Percentiles rank a stretch among this genome's conserved stretches.
These are phyloP conservation scores for Lodderomyces theae DNA, from an alignment of 1,139 yeast species.

Conservation along the genomic window DNA sequence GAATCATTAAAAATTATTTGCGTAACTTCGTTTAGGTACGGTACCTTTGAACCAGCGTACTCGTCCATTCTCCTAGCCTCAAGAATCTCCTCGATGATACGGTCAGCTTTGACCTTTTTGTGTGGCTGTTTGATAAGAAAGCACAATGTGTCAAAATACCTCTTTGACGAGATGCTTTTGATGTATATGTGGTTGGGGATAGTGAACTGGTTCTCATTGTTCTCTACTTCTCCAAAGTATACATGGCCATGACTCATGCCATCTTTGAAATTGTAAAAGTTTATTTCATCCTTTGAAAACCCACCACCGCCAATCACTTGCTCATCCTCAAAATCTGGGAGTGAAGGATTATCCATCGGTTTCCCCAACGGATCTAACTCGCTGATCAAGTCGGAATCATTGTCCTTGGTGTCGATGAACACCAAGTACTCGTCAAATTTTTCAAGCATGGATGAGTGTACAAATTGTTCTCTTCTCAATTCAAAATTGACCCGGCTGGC, in stretches of 20 bases:
- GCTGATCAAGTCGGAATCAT: neutral
- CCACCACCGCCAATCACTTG: constrained; percentile 8
- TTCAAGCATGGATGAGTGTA: constrained; percentile 1
- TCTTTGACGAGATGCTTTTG: constrained; percentile 17
- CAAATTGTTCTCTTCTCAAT: constrained; percentile 1
- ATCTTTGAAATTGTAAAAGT: constrained; percentile 4
- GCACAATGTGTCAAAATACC: constrained; percentile 15
- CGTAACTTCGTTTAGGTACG: neutral
- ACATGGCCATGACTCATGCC: constrained; percentile 3
- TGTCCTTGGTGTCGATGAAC: neutral
- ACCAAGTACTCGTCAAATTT: constrained; percentile 1
- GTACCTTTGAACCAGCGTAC: neutral
- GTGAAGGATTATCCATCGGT: constrained; percentile 6
- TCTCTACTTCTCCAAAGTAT: constrained; percentile 6
- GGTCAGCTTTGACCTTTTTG: neutral
- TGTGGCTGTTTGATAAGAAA: constrained; percentile 8
- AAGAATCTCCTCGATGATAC: neutral
- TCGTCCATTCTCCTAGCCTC: neutral
- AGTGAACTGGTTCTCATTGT: constrained; percentile 4
- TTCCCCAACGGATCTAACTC: constrained; percentile 1
- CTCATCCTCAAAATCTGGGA: constrained; percentile 10
- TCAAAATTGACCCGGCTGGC: constrained; percentile 6
- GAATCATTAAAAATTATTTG: constrained; percentile 5
- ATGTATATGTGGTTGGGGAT: constrained; percentile 9
- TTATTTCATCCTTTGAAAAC: constrained; percentile 4